Evolutionary conservation across 2,329 filamentous ascomycete species (phyloP), one percentile per base, ranked within the genome.

Genomic region (Hymenoscyphus linearis): DNA sequence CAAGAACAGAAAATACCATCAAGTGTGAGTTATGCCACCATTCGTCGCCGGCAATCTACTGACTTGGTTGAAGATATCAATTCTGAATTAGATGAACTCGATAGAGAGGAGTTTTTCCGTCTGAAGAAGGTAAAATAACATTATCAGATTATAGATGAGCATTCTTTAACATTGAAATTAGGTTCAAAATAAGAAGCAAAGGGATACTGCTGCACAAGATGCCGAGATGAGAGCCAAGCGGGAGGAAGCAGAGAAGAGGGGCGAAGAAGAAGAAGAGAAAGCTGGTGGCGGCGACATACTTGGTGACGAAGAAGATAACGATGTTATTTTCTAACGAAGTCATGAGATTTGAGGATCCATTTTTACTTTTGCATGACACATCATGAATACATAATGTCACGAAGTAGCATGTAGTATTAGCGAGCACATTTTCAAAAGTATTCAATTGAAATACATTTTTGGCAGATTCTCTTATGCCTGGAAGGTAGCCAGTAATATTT

Each of bases 1-100:
- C 95, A 13, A 85, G 95, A 67, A 99, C 95, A 14, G 95, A 99
- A 75, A 99, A 98, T 73, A 99, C 95, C n/a, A 99, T 99, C 80
- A 97, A 96, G 78, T 99, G 87, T 87, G 78, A 68, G 52, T 53
- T 5, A 25, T 16, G 31, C 12, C 13, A n/a, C 9, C 14, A 14
- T 34, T 10, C 4, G 1, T 16, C 16, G 7, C 13, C 26, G 4
- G 26, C 14, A 4, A 53, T 4, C 7, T 26, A 83, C 70, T 37
- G 52, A 12, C 36, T 13, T 13, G n/a, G n/a, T 40, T 44, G 35
- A 34, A 89, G 86, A 98, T 73, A 98, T 98, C 82, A 98, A 98
- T 78, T 96, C 93, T 0, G 95, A 99, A 75, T 84, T 99, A 16
- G 95, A 99, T 73, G 95, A 99, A 78, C 82, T 99, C 57, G 96